Base-by-base conservation (phyloP, 2,329 filamentous ascomycete species). In the Microcyclospora tardicrescens region DNA sequence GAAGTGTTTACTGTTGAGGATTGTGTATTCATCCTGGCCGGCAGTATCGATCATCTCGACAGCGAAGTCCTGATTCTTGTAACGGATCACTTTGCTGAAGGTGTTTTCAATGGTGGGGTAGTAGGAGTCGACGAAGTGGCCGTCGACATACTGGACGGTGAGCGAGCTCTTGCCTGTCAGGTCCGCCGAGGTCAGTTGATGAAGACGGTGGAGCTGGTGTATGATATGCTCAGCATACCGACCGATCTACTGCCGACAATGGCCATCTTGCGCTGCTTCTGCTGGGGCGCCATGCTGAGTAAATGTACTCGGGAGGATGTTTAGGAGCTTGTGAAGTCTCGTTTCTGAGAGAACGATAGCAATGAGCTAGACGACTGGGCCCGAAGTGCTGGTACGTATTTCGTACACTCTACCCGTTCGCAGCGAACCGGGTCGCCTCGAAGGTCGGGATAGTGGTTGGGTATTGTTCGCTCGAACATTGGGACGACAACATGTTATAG, bases 21-120 rank as follows among this genome's bases (percentile, higher is more conserved):
- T 95, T 59, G 84, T 93, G 69, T 98, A 98, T 65, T 98, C 91
- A 69, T 98, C 91, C 81, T 91, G 57, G 43, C 91, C 91, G 38
- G 91, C 91, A 19, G 91, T 98, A 61, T 98, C 91, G 61, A 98
- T 91, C 55, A 98, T 96, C 67, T 98, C 91, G 10, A 87, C 94
- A 37, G 84, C 79, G 63, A 79, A 98, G 49, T 96, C 91, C 62
- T 95, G 85, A 36, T 83, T 81, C 64, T 91, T 93, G 63, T 83
- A 81, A 54, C 84, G 82, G 61, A 98, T 94, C 51, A 86, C 80
- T 62, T 93, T 93, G 69, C 82, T 93, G 61, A 98, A 98, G 2
- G 89, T 96, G 63, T 96, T 98, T 64, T 98, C 91, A 56, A 98
- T 96, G 31, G 91, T 98, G 28, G 91, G 91, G 62, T 98, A 98